Evolutionary conservation across 1,139 yeast species (phyloP).

Genomic region (Pichia norvegensis): DNA sequence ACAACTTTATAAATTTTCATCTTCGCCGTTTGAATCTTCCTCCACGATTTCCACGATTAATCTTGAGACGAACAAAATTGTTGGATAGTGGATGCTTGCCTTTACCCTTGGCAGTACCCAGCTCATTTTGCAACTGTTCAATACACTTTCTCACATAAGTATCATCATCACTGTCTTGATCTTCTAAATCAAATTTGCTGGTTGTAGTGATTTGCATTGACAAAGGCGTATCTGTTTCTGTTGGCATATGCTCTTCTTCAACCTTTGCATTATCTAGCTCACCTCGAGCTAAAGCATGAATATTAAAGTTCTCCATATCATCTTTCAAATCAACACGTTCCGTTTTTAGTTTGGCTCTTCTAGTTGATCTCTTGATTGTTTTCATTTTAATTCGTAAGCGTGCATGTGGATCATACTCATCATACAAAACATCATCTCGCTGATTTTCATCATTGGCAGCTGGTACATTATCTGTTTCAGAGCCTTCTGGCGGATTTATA

Average conservation of each 20-base stretch:
- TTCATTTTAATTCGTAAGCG: slow-evolving; percentile 19
- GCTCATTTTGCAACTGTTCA: slow-evolving; percentile 11
- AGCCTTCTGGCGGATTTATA: background rate
- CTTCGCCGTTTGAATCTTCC: slow-evolving; percentile 22
- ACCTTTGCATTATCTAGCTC: slow-evolving; percentile 10
- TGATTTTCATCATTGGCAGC: background rate
- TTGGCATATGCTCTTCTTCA: slow-evolving; percentile 6
- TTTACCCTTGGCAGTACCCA: slow-evolving; percentile 7
- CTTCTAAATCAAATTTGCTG: slow-evolving; percentile 5
- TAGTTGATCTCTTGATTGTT: slow-evolving; percentile 56
- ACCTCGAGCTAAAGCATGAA: slow-evolving; percentile 39
- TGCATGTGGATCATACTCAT: slow-evolving; percentile 26
- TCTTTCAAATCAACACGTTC: slow-evolving; percentile 23
- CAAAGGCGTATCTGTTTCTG: background rate
- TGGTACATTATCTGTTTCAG: background rate
- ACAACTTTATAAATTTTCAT: background rate
- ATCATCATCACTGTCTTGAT: slow-evolving; percentile 25
- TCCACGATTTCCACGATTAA: slow-evolving; percentile 20
- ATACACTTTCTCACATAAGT: slow-evolving; percentile 20
- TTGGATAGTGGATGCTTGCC: slow-evolving; percentile 26
- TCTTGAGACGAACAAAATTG: slow-evolving; percentile 29
- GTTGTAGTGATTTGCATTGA: background rate
- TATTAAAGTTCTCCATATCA: slow-evolving; percentile 31
- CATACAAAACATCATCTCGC: slow-evolving; percentile 10
- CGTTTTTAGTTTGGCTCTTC: slow-evolving; percentile 45